These are phyloP conservation scores for Mortierella sp. DNA, from an alignment of 371 early-diverging fungal genomes.

Conservation along the genomic window DNA sequence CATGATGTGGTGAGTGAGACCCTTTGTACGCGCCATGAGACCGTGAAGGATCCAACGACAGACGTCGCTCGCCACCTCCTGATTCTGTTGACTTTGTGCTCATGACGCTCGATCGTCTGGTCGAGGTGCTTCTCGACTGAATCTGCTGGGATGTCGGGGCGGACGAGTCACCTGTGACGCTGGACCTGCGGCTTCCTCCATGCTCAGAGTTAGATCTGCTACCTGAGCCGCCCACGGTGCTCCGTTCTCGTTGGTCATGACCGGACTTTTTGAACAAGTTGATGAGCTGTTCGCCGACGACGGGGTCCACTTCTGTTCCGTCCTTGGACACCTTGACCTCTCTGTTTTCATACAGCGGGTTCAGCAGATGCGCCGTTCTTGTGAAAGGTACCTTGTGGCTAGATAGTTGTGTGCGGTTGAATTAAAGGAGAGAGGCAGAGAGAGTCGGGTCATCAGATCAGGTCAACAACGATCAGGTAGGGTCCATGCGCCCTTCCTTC, in stretches of 20 bases:
- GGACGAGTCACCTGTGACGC: conserved; percentile 21
- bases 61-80: conserved; percentile 22
- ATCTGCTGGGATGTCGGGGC: conserved; percentile 11
- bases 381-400: conserved; percentile 62
- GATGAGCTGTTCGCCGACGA: conserved; percentile 58
- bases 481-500: too few species aligned
- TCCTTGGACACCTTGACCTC: conserved; percentile 66
- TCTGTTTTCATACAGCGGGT: conserved; percentile 62
- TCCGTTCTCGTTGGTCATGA: conserved; percentile 12
- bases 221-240: conserved; percentile 16
- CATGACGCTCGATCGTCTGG: conserved; percentile 40
- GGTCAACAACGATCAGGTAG: too few species aligned
- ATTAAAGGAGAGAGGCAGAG: background rate
- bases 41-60: conserved; percentile 29
- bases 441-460: background rate
- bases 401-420: background rate
- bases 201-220: conserved; percentile 32
- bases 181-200: conserved; percentile 39
- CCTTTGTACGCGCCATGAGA: conserved; percentile 15
- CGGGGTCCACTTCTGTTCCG: conserved; percentile 64
- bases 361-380: conserved; percentile 58
- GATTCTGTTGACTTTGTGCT: conserved; percentile 36
- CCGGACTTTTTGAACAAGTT: conserved; percentile 47
- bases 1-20: conserved; percentile 7
- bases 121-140: conserved; percentile 21